phyloP scores from a whole-genome alignment of 495 filamentous ascomycete genomes.

The Chaetomidium leptoderma region DNA sequence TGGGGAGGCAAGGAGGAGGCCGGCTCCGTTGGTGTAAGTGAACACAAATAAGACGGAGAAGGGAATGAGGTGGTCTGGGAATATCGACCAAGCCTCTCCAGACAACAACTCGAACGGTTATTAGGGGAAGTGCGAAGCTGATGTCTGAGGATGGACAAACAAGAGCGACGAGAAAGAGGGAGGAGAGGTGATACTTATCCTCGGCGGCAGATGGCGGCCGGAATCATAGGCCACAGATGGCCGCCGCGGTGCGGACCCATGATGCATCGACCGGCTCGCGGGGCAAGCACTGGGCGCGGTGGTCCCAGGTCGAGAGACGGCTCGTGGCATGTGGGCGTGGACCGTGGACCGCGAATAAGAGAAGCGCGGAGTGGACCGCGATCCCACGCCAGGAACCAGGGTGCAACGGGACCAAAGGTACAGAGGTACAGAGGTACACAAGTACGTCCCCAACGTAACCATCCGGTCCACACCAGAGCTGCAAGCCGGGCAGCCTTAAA shows the following conservation, averaged over 20 bases:
- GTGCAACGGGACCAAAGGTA: background rate
- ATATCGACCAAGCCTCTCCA: constrained; percentile 27
- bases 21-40: constrained; percentile 36
- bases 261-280: constrained; percentile 30
- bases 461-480: constrained; percentile 16
- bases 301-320: constrained; percentile 11
- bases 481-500: constrained; percentile 22
- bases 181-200: constrained; percentile 35
- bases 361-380: constrained; percentile 12
- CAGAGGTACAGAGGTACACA: constrained; percentile 20
- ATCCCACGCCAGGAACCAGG: constrained; percentile 12
- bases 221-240: constrained; percentile 37
- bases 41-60: constrained; percentile 24
- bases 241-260: constrained; percentile 34
- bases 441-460: constrained; percentile 5
- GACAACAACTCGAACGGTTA: constrained; percentile 25
- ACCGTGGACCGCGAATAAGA: constrained; percentile 21
- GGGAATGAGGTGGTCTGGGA: constrained; percentile 16
- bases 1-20: constrained; percentile 33
- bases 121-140: constrained; percentile 19
- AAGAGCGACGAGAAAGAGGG: constrained; percentile 35
- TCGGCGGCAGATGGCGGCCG: constrained; percentile 24
- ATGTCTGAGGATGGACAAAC: constrained; percentile 30
- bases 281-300: constrained; percentile 24
- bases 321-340: constrained; percentile 14